A percentile compares a stretch with the other conserved stretches of the same genome.
Conservation (phyloP, 164 flowering plant genomes). For the Magnolia changhungtana region DNA sequence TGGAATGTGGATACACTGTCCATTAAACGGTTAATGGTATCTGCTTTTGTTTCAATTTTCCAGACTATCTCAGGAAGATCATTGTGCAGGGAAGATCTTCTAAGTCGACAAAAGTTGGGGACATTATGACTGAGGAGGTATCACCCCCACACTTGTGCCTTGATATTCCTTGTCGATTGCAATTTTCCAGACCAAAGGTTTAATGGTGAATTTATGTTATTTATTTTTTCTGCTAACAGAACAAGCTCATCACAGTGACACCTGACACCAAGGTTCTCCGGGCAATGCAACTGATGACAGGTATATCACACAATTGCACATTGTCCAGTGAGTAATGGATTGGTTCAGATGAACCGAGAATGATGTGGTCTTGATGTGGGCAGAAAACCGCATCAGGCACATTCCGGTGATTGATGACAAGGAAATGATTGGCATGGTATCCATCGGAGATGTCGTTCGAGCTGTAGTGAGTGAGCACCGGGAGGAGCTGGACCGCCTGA, state of each 20-base stretch:
- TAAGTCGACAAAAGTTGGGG: conserved; percentile 97
- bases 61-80: conserved; percentile 97
- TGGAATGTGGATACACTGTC: too few species aligned
- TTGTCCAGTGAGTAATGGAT: background rate
- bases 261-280: conserved; percentile 87
- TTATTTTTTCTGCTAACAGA: conserved; percentile 38
- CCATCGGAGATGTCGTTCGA: conserved; percentile 97
- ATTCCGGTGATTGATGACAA: conserved; percentile 73
- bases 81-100: conserved; percentile 98
- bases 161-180: background rate
- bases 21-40: too few species aligned
- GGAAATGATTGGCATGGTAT: conserved; percentile 93
- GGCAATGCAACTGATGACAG: conserved; percentile 99
- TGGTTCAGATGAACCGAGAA: background rate
- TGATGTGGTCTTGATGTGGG: conserved; percentile 8
- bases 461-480: conserved; percentile 97
- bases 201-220: background rate
- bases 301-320: conserved; percentile 26
- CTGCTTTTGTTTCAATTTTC: background rate
- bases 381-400: conserved; percentile 98
- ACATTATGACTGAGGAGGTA: conserved; percentile 99
- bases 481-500: conserved; percentile 87
- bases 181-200: background rate
- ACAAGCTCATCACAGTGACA: conserved; percentile 94
- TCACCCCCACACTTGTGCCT: background rate